Conservation (phyloP, 495 filamentous ascomycete species). For the Lineolata rhizophorae region DNA sequence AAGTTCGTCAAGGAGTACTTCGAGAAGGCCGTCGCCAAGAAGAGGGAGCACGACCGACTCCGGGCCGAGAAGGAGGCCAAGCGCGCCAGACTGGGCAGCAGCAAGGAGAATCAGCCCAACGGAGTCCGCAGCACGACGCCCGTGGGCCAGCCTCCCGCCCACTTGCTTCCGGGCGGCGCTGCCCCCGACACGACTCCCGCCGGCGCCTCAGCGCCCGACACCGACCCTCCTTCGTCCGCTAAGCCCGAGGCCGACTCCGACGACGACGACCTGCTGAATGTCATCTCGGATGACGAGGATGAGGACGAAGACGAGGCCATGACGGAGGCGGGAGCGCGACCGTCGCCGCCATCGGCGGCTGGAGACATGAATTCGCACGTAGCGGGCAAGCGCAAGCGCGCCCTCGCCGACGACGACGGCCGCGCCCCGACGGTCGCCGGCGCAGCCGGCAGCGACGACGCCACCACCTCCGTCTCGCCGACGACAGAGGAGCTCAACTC, state of each 20-base stretch:
- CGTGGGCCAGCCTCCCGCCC: slow-evolving; percentile 8
- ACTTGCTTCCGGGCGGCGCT: slow-evolving; percentile 3
- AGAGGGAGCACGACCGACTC: slow-evolving; percentile 41
- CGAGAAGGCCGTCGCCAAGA: slow-evolving; percentile 62
- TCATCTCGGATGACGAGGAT: slow-evolving; percentile 35
- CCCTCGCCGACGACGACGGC: no score
- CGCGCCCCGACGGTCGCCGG: no score
- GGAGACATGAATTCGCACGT: no score
- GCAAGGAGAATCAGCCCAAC: slow-evolving; percentile 15
- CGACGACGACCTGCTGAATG: slow-evolving; percentile 22
- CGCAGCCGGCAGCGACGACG: no score
- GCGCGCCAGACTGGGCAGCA: no score
- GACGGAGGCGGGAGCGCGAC: slow-evolving; percentile 11
- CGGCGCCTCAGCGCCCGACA: neutral
- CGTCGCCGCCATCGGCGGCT: no score
- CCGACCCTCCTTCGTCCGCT: slow-evolving; percentile 1
- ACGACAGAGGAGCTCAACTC: slow-evolving; percentile 13
- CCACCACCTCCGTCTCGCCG: no score
- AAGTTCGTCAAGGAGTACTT: slow-evolving; percentile 65
- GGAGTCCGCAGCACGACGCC: slow-evolving; percentile 14
- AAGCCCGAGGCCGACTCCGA: slow-evolving; percentile 5
- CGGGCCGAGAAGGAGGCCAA: slow-evolving; percentile 28
- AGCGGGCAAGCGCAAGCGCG: no score
- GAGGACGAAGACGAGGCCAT: slow-evolving; percentile 20
- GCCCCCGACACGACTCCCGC: slow-evolving; percentile 4